Base-by-base conservation (phyloP, 805 yeast genomes). In the Novakomyces olei region DNA sequence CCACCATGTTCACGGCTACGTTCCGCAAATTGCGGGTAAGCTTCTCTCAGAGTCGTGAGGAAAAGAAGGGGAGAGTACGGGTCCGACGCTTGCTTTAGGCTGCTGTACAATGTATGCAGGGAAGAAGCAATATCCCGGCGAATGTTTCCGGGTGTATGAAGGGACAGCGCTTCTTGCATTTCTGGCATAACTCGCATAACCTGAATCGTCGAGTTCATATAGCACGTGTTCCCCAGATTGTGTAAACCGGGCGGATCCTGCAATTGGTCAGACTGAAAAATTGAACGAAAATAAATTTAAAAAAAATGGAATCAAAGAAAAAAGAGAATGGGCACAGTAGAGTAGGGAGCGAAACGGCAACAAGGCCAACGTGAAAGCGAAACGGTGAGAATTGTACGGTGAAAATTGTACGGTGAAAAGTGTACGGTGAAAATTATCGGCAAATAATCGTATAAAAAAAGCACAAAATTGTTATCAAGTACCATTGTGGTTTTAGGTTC, bases 11-110 rank as follows among this genome's bases (percentile, higher is more conserved):
- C 54, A 32, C 60, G 58, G 30, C 47, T 53, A 38, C 69, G 67
- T 49, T 85, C 95, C 27, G 75, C 77, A 53, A 88, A 88, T 54
- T 88, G 96, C 2, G 96, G 95, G 48, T 68, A 76, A 12, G 59
- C 55, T 30, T 60, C 56, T 49, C 94, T 69, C 32, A 57, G 41
- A 17, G 45, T 36, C 19, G 29, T 59, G 39, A 88, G 57, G 37
- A 85, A 66, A 27, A 68, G 58, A 28, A 68, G 51, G 14, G 96
- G 96, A 34, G 69, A 65, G 32, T 75, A 65, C n/a, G 65, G 57
- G 19, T 55, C 52, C 26, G 53, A 39, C 19, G 53, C 42, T 16
- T 30, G 26, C 12, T 30, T 34, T 49, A 57, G 51, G 35, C 43
- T 42, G 15, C 40, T 39, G 34, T 45, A 46, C 34, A 54, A 40